A percentile compares a stretch with the other conserved stretches of the same genome.
These are phyloP conservation scores for Alternaria brassicicola DNA, from an alignment of 2,329 filamentous ascomycete genomes.

Conservation along the genomic window DNA sequence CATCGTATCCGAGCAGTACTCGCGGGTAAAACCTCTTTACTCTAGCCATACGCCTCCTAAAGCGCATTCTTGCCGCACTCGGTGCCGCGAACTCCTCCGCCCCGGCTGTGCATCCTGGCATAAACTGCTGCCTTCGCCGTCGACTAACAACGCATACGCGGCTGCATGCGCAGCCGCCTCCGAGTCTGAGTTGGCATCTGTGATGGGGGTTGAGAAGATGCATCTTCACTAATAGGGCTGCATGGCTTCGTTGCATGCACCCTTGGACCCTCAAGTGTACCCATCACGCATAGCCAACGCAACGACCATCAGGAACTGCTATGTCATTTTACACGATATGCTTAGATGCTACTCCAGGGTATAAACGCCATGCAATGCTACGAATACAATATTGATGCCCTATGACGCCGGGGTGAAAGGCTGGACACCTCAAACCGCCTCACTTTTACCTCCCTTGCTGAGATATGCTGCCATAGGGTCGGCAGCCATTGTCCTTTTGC, in stretches of 20 bases:
- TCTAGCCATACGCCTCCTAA: background rate
- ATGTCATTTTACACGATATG: slow-evolving; percentile 43
- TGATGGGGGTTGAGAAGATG: slow-evolving; percentile 24
- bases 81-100: slow-evolving; percentile 3
- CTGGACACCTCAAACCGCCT: slow-evolving; percentile 55
- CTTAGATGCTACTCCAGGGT: slow-evolving; percentile 27
- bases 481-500: slow-evolving; percentile 72
- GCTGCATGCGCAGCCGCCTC: slow-evolving; percentile 41
- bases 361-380: slow-evolving; percentile 47
- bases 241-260: slow-evolving; percentile 17
- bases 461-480: slow-evolving; percentile 88
- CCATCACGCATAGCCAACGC: slow-evolving; percentile 44
- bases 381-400: slow-evolving; percentile 22
- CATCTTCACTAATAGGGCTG: slow-evolving; percentile 23
- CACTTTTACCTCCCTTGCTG: slow-evolving; percentile 69
- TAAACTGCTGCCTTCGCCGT: slow-evolving; percentile 27
- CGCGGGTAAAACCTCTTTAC: background rate
- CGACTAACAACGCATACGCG: slow-evolving; percentile 42
- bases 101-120: slow-evolving; percentile 3
- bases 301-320: slow-evolving; percentile 38
- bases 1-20: background rate
- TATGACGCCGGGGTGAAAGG: slow-evolving; percentile 13
- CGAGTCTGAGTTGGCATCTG: slow-evolving; percentile 33
- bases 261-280: slow-evolving; percentile 26
- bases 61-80: background rate